phyloP scores from a whole-genome alignment of 257 asterid genomes.

The Buddleja alternifolia region DNA sequence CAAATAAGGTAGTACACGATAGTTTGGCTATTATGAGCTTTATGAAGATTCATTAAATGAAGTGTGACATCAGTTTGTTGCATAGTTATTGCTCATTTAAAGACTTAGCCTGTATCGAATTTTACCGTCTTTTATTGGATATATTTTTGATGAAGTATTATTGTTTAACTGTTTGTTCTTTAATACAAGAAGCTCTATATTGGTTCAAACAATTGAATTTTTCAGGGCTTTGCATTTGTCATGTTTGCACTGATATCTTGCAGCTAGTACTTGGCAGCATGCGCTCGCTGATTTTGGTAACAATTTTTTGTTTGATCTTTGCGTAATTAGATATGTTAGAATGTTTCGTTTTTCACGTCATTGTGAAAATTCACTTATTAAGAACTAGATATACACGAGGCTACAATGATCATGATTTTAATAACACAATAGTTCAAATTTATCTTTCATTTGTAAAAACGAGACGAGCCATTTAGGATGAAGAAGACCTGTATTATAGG shows the following conservation, averaged over 20 bases:
- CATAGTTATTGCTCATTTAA: constrained; percentile 20
- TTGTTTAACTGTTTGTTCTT: constrained; percentile 20
- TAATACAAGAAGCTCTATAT: constrained; percentile 17
- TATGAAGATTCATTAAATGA: constrained; percentile 33
- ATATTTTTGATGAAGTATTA: not conserved
- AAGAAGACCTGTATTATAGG: not conserved
- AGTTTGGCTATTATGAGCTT: constrained; percentile 38
- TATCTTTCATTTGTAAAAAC: constrained; percentile 16
- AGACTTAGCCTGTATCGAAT: not conserved
- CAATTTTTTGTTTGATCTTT: constrained; percentile 15
- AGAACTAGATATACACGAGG: not conserved
- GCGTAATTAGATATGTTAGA: not conserved
- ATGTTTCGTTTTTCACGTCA: not conserved
- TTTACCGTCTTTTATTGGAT: not conserved
- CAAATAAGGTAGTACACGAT: constrained; percentile 50
- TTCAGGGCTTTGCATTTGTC: constrained; percentile 4
- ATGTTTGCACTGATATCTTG: constrained; percentile 2
- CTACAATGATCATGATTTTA: constrained; percentile 18
- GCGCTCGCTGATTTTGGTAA: constrained; percentile 25
- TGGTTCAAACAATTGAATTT: constrained; percentile 1
- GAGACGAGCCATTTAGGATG: not conserved
- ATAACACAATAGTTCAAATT: not conserved
- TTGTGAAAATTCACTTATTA: not conserved
- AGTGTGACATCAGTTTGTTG: constrained; percentile 6
- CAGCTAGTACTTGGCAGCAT: not conserved